A percentile compares a stretch with the other conserved stretches of the same genome.
These are phyloP conservation scores for Fusarium oligoseptatum DNA, from an alignment of 2,329 filamentous ascomycete species.

Conservation along the genomic window DNA sequence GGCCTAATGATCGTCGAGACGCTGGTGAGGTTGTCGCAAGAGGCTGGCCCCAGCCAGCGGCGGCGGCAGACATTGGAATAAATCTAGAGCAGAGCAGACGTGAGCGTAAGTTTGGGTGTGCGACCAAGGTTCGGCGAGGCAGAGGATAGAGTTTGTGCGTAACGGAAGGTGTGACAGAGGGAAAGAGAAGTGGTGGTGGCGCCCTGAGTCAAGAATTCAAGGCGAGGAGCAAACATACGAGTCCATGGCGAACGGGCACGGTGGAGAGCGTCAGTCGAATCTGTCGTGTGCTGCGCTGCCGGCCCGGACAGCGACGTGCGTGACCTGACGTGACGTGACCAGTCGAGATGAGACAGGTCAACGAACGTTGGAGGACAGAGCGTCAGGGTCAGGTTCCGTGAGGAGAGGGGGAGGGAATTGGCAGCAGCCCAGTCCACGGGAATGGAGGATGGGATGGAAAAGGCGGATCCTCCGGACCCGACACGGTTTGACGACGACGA, in stretches of 20 bases:
- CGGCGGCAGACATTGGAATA: constrained; percentile 57
- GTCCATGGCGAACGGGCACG: constrained; percentile 45
- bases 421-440: neutral
- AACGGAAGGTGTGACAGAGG: constrained; percentile 13
- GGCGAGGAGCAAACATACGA: constrained; percentile 45
- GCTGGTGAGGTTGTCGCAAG: constrained; percentile 44
- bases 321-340: constrained; percentile 43
- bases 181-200: constrained; percentile 16
- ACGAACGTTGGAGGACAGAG: constrained; percentile 18
- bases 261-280: constrained; percentile 42
- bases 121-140: constrained; percentile 11
- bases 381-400: constrained; percentile 1
- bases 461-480: constrained; percentile 36
- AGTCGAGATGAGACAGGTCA: constrained; percentile 31
- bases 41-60: constrained; percentile 66
- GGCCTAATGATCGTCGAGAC: constrained; percentile 57
- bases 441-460: constrained; percentile 27
- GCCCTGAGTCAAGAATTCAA: constrained; percentile 35
- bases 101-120: constrained; percentile 21
- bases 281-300: constrained; percentile 40
- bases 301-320: constrained; percentile 38
- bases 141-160: constrained; percentile 28
- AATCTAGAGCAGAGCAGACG: constrained; percentile 56
- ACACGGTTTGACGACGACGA: constrained; percentile 24
- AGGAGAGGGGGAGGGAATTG: constrained; percentile 17